These are phyloP conservation scores for Nitzschia sp. DNA, from an alignment of 108 stramenopile genomes.

Conservation along the genomic window DNA sequence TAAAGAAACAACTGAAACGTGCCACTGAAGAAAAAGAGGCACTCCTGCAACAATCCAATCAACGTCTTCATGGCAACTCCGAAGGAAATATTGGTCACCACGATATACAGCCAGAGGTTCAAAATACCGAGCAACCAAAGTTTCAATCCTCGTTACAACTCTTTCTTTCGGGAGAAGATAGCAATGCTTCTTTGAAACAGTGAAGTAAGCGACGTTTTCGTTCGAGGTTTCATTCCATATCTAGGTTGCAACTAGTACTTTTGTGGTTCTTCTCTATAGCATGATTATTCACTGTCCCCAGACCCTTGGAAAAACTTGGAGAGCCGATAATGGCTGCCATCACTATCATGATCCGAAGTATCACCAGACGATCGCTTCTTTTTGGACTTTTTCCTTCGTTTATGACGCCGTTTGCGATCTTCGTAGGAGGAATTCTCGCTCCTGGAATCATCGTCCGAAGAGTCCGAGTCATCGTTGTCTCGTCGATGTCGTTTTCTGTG, in stretches of 20 bases:
- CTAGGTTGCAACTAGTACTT: too few relatives aligned
- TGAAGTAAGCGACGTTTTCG: too few relatives aligned
- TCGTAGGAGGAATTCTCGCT: constrained; percentile 17
- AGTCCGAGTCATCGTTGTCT: constrained; percentile 8
- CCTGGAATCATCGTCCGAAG: neutral
- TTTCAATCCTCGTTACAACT: too few relatives aligned
- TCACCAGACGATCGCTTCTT: constrained; percentile 31
- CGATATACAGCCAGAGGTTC: too few relatives aligned
- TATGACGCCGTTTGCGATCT: constrained; percentile 43
- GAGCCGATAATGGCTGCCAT: constrained; percentile 65
- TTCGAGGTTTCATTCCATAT: too few relatives aligned
- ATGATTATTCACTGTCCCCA: constrained; percentile 19
- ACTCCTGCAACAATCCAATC: too few relatives aligned
- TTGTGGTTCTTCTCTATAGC: too few relatives aligned
- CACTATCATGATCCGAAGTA: constrained; percentile 35
- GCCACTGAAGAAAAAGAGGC: neutral
- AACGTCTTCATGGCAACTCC: too few relatives aligned
- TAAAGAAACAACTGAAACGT: constrained; percentile 19
- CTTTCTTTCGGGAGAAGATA: too few relatives aligned
- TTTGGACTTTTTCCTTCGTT: constrained; percentile 32
- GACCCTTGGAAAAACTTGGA: constrained; percentile 68
- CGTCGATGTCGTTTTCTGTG: constrained; percentile 42
- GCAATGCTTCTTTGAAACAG: too few relatives aligned
- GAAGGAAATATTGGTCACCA: too few relatives aligned
- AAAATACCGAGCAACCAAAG: too few relatives aligned